Base-by-base conservation (phyloP, 2,329 filamentous ascomycete species). In the Talaromyces funiculosus region DNA sequence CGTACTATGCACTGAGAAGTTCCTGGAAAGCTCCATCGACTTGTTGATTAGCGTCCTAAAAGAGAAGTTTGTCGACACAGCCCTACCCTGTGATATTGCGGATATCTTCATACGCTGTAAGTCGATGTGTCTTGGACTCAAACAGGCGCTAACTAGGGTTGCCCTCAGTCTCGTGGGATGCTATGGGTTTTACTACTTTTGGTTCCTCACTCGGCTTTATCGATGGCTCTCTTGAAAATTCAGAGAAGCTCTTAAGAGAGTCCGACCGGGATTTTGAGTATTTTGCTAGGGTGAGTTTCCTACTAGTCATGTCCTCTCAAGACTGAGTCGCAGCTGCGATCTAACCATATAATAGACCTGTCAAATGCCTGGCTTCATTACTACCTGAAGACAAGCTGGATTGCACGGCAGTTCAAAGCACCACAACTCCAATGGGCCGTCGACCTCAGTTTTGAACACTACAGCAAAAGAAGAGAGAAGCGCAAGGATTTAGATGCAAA, bases 361-460 rank as follows among this genome's bases (percentile, higher is more conserved):
- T 26, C 61, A 63, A 35, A 61, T 62, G 49, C 63, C 59, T 33
- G 53, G 47, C 51, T 64, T 14, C 54, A 63, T 68, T 73, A 45
- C 63, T 61, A 31, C 51, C 65, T 26, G 61, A 59, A 63, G 14
- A 60, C 56, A 24, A 62, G 53, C 22, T 43, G 49, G 57, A 63
- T 57, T 37, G 57, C 38, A 14, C 49, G 53, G 26, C 29, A 29
- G 18, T 14, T 57, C 24, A 61, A 51, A 10, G 43, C 63, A 3
- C 62, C 63, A 18, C 55, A 60, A 38, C 61, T 62, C n/a, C 51
- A 59, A 20, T 62, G 57, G 61, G 56, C 60, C n/a, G 47, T 51
- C 26, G n/a, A 43, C 3, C 57, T 63, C 24, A 63, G 63, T 37
- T n/a, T 62, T n/a, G 56, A 54, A n/a, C 45, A 53, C 24, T 62